Evolutionary conservation across 1,284 basidiomycete genomes (phyloP).

Genomic region (Melampsora medusae): DNA sequence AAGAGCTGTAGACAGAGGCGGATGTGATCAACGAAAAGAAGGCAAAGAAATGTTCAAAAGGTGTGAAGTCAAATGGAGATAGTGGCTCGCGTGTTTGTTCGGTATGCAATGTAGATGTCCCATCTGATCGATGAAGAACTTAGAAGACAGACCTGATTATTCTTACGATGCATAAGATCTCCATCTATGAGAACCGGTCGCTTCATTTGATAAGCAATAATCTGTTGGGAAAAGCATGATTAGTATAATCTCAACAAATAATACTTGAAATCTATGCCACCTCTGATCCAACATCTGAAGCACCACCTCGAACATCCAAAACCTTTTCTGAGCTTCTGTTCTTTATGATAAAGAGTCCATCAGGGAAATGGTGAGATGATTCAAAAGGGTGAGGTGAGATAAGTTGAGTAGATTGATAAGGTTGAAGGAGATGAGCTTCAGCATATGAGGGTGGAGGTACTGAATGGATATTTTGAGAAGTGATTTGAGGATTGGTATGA

Average conservation of each 20-base stretch:
- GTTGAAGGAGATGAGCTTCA: neutral
- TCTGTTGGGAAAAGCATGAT: slow-evolving; percentile 1
- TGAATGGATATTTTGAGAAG: neutral
- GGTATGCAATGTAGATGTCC: neutral
- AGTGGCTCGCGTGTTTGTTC: too few species aligned
- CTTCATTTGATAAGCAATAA: slow-evolving; percentile 31
- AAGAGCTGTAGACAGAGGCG: slow-evolving; percentile 14
- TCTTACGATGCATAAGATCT: slow-evolving; percentile 28
- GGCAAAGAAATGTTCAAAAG: too few species aligned
- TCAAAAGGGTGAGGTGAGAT: slow-evolving; percentile 16
- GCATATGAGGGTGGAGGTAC: slow-evolving; percentile 16
- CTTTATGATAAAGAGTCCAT: slow-evolving; percentile 28
- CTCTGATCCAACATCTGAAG: slow-evolving; percentile 1
- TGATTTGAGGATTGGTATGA: too few species aligned
- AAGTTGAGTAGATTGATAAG: neutral
- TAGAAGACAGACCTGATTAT: slow-evolving; percentile 26
- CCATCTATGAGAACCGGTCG: slow-evolving; percentile 25
- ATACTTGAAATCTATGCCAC: neutral
- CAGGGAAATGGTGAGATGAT: slow-evolving; percentile 13
- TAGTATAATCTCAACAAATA: neutral
- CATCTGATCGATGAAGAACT: too few species aligned
- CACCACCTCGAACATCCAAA: slow-evolving; percentile 23
- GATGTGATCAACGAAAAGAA: neutral
- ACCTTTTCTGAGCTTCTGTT: slow-evolving; percentile 23
- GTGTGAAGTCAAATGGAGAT: too few species aligned